Evolutionary conservation across 352 stramenopile genomes (phyloP), one percentile per base, ranked within the genome.

Genomic region (Phytophthora podocarpi): DNA sequence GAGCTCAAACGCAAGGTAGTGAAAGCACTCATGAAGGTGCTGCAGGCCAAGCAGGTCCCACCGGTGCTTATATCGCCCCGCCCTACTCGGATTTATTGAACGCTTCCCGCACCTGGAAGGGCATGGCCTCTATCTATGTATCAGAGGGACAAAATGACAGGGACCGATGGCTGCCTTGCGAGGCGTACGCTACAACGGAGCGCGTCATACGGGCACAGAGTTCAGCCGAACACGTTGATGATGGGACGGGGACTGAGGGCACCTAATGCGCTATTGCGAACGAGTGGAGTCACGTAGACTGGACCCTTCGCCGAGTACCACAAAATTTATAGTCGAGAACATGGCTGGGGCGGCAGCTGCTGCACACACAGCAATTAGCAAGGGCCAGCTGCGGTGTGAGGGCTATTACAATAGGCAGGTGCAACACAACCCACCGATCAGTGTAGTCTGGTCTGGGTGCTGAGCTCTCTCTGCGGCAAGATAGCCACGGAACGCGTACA

Each of bases 111-210:
- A n/a, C n/a, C n/a, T n/a, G n/a, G 51, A 72, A 67, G 20, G 56
- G 62, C 20, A 73, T 73, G 39, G 47, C 68, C 7, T 16, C 40
- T 3, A 59, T 61, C 0, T 68, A 62, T 35, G 64, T 67, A 2
- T 6, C 9, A 0, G 45, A 46, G 13, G 20, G 11, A 7, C 53
- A 64, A 16, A 16, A 50, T 13, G 56, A 66, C 36, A 64, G 63
- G 56, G 55, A 72, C 34, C 12, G 34, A 18, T 72, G 55, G 63
- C 5, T 72, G 12, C 34, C 45, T 2, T 54, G 42, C 42, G 54
- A 42, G 15, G 32, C 26, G 1, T 62, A 61, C 42, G 15, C n/a
- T 62, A 55, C 34, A 62, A 62, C 13, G 36, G 54, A 2, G 54
- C 42, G 1, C 8, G 20, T 5, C 42, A 54, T 11, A 23, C 4